Percentiles rank a stretch among this genome's conserved stretches.
phyloP scores from a whole-genome alignment of 1,284 basidiomycete species.

The Leccinum solheimii region DNA sequence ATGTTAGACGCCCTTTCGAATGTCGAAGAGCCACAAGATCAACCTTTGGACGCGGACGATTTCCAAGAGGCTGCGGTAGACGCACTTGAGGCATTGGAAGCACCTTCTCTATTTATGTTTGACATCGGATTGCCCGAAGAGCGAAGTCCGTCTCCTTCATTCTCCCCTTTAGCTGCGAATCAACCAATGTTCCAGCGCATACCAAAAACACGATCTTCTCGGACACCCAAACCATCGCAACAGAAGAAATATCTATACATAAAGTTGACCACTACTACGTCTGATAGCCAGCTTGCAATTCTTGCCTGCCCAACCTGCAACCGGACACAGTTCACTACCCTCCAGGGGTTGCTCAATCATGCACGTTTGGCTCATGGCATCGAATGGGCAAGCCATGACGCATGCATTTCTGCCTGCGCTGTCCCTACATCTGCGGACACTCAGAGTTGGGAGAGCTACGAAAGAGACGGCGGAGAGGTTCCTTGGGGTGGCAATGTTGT shows the following conservation, averaged over 20 bases:
- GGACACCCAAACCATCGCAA: slow-evolving; percentile 35
- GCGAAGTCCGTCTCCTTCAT: slow-evolving; percentile 23
- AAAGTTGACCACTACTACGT: slow-evolving; percentile 35
- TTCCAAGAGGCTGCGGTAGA: slow-evolving; percentile 57
- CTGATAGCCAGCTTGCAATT: slow-evolving; percentile 40
- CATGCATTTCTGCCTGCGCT: slow-evolving; percentile 68
- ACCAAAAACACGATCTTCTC: slow-evolving; percentile 39
- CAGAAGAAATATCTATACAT: slow-evolving; percentile 49
- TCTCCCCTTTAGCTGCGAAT: slow-evolving; percentile 18
- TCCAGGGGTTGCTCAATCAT: slow-evolving; percentile 77
- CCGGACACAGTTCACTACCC: slow-evolving; percentile 65
- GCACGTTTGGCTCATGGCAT: slow-evolving; percentile 64
- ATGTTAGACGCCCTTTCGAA: slow-evolving; percentile 52
- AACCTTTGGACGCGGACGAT: slow-evolving; percentile 25
- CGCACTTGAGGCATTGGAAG: slow-evolving; percentile 55
- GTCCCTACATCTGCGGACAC: slow-evolving; percentile 42
- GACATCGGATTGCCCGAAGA: slow-evolving; percentile 37
- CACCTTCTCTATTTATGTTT: slow-evolving; percentile 51
- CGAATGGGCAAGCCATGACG: slow-evolving; percentile 74
- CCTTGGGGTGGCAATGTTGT: slow-evolving; percentile 41
- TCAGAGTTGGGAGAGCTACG: slow-evolving; percentile 47
- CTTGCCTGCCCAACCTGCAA: slow-evolving; percentile 63
- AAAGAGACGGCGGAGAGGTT: slow-evolving; percentile 57
- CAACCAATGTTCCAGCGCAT: slow-evolving; percentile 22
- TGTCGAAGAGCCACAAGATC: slow-evolving; percentile 17